A percentile compares a stretch with the other conserved stretches of the same genome.
Conservation (phyloP, 306 rosid genomes). For the Vigna nakashimae region DNA sequence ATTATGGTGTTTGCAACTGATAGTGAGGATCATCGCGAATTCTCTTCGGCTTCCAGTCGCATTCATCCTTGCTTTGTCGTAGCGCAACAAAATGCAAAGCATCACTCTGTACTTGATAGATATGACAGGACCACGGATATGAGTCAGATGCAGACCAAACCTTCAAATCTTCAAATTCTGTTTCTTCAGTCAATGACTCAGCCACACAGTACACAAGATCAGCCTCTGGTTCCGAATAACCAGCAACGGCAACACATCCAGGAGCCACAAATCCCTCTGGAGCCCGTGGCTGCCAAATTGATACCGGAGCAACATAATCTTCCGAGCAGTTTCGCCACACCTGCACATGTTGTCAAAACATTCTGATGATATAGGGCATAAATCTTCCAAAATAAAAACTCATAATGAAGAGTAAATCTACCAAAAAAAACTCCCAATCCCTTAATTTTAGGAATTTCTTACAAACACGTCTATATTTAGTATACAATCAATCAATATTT, state of each 20-base stretch:
- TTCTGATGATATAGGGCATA: no score
- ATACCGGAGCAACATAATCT: conserved; percentile 69
- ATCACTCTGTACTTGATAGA: conserved; percentile 86
- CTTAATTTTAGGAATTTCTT: no score
- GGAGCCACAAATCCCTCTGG: conserved; percentile 91
- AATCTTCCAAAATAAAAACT: no score
- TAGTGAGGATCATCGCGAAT: conserved; percentile 65
- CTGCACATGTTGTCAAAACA: conserved; percentile 44
- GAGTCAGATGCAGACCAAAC: conserved; percentile 89
- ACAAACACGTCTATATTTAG: no score
- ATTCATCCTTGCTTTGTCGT: conserved; percentile 79
- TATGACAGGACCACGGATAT: conserved; percentile 90
- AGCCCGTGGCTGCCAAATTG: conserved; percentile 95
- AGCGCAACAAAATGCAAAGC: conserved; percentile 90
- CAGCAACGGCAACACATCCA: conserved; percentile 81
- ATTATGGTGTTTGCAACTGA: conserved; percentile 48
- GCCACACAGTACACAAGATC: conserved; percentile 72
- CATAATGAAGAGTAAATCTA: no score
- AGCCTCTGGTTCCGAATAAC: conserved; percentile 75
- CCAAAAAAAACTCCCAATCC: no score
- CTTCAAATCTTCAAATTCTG: conserved; percentile 81
- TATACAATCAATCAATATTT: no score
- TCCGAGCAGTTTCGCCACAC: conserved; percentile 95
- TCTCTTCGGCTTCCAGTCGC: conserved; percentile 77
- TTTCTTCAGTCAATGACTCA: conserved; percentile 80